Conservation (phyloP, 805 yeast genomes). For the Isabelozyma heimii region DNA sequence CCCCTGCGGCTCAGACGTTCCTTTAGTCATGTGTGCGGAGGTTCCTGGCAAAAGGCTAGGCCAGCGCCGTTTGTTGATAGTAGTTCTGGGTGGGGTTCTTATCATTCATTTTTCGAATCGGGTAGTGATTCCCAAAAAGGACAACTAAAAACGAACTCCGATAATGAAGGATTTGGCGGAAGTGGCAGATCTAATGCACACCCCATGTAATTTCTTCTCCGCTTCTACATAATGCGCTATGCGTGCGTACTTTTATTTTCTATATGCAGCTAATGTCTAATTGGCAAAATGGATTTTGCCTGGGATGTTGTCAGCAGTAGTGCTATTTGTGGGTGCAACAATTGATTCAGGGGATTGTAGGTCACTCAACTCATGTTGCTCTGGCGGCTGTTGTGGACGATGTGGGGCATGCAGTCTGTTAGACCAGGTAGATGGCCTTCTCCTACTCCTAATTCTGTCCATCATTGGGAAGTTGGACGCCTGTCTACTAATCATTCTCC, state of each 20-base stretch:
- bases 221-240: neutral
- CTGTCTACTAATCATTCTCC: neutral
- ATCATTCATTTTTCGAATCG: no score
- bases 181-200: neutral
- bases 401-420: neutral
- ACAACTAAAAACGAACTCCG: neutral
- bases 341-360: neutral
- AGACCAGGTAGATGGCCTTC: neutral
- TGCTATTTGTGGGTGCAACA: neutral
- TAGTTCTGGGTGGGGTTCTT: neutral
- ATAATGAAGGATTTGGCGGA: neutral
- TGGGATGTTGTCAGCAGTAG: neutral
- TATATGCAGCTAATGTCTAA: neutral
- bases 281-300: neutral
- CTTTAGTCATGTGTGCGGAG: no score
- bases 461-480: neutral
- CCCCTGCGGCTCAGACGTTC: no score
- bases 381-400: neutral
- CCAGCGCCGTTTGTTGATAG: no score
- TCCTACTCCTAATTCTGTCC: neutral
- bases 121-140: no score
- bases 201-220: neutral
- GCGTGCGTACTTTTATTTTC: neutral
- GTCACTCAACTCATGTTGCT: constrained; percentile 1
- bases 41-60: no score